These are phyloP conservation scores for Amanita brunnescens DNA, from an alignment of 768 basidiomycete genomes.

Conservation along the genomic window DNA sequence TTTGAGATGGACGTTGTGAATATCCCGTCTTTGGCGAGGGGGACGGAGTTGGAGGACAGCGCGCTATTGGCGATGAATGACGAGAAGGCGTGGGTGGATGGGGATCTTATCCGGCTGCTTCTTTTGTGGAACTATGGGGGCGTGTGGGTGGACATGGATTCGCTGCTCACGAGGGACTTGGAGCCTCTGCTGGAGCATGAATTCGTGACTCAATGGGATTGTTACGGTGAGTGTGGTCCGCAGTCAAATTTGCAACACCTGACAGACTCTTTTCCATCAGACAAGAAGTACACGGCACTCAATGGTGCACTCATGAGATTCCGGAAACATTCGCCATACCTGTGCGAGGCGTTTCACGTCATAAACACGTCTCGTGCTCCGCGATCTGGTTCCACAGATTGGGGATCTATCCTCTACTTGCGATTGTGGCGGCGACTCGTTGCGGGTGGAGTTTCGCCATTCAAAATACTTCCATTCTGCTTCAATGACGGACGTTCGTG, in stretches of 20 bases:
- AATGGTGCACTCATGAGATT: constrained; percentile 97
- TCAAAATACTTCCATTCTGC: constrained; percentile 92
- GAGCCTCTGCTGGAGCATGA: constrained; percentile 86
- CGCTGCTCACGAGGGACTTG: constrained; percentile 81
- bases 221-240: constrained; percentile 68
- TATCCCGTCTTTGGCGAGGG: constrained; percentile 53
- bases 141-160: constrained; percentile 98
- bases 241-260: too few relatives aligned
- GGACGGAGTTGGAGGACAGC: constrained; percentile 71
- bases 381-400: constrained; percentile 75
- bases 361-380: constrained; percentile 74
- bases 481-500: constrained; percentile 90
- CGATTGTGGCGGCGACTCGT: constrained; percentile 86
- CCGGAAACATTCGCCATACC: constrained; percentile 82
- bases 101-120: constrained; percentile 83
- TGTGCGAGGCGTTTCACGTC: constrained; percentile 93
- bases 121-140: constrained; percentile 88
- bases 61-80: constrained; percentile 53
- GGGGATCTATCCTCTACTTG: constrained; percentile 88
- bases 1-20: constrained; percentile 68
- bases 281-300: constrained; percentile 47
- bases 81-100: constrained; percentile 87
- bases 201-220: constrained; percentile 99
- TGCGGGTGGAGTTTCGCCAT: constrained; percentile 63
- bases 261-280: constrained; percentile 14